A percentile compares a stretch with the other conserved stretches of the same genome.
Evolutionary conservation across 192 early-diverging fungal genomes (phyloP).

Genomic region (Phycomyces nitens): DNA sequence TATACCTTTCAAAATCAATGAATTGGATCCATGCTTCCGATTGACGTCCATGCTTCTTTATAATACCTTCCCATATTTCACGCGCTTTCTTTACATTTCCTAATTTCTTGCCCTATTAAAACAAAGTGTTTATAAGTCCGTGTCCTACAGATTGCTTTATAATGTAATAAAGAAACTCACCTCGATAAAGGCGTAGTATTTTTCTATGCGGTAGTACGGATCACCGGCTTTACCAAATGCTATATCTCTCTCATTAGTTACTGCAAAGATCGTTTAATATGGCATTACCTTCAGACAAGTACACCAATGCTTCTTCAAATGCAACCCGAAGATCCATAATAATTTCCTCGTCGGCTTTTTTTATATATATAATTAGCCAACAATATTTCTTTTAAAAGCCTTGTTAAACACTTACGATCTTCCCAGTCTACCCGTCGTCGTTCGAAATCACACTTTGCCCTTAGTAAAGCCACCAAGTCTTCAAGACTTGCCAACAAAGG

Average conservation of each 20-base stretch:
- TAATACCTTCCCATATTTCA: conserved; percentile 35
- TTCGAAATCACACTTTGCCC: conserved; percentile 38
- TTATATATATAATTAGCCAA: background rate
- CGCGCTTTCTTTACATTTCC: conserved; percentile 25
- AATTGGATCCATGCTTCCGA: conserved; percentile 38
- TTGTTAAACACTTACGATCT: conserved; percentile 21
- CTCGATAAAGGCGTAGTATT: conserved; percentile 37
- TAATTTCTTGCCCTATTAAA: conserved; percentile 18
- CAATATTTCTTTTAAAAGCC: background rate
- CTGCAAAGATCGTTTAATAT: background rate
- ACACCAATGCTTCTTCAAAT: conserved; percentile 28
- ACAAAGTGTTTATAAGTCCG: background rate
- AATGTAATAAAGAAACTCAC: conserved; percentile 7
- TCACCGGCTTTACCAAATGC: conserved; percentile 30
- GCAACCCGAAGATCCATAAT: conserved; percentile 14
- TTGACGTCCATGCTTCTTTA: conserved; percentile 25
- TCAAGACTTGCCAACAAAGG: conserved; percentile 30
- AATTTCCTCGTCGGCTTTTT: conserved; percentile 21
- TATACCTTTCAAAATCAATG: conserved; percentile 35
- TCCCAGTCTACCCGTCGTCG: conserved; percentile 34
- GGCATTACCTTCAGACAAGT: conserved; percentile 24
- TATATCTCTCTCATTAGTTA: background rate
- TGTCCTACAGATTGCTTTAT: background rate
- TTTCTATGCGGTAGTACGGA: conserved; percentile 41
- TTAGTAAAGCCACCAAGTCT: conserved; percentile 34